Conservation (phyloP, 1,284 basidiomycete species). For the Naganishia albida region DNA sequence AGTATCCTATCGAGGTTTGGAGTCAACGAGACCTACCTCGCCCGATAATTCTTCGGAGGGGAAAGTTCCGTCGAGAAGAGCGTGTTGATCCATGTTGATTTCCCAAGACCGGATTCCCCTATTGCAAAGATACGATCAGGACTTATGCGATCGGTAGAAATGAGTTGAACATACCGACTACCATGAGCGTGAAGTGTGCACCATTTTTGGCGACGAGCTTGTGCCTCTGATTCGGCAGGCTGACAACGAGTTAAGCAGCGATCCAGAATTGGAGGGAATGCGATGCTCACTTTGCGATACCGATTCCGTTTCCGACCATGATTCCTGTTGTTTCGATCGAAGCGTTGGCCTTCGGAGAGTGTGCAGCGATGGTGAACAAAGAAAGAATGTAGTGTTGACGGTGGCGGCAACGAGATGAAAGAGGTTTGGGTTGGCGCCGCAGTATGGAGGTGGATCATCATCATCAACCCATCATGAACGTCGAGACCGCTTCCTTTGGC, state of each 20-base stretch:
- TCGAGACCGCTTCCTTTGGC: background rate
- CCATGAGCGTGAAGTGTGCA: conserved; percentile 99
- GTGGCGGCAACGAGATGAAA: background rate
- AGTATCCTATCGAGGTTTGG: background rate
- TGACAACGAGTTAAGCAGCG: conserved; percentile 56
- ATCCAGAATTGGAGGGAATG: background rate
- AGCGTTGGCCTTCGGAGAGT: background rate
- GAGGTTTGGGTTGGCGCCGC: background rate
- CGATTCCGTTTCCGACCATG: conserved; percentile 53
- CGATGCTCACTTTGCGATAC: conserved; percentile 54
- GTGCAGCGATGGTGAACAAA: no score
- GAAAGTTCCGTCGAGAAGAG: conserved; percentile 98
- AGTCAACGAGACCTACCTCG: conserved; percentile 54
- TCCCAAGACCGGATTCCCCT: conserved; percentile 94
- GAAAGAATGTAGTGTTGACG: background rate
- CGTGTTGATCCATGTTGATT: conserved; percentile 97
- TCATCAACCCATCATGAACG: background rate
- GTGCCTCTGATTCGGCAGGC: conserved; percentile 96
- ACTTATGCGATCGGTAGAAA: background rate
- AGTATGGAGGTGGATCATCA: background rate
- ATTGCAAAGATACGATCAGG: conserved; percentile 28
- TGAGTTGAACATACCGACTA: conserved; percentile 72
- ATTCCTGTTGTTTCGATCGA: conserved; percentile 25
- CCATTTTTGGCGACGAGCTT: conserved; percentile 96
- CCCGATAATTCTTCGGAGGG: conserved; percentile 83